Evolutionary conservation across 2,329 filamentous ascomycete genomes (phyloP), one percentile per base, ranked within the genome.

Genomic region (Rutstroemia sp.): DNA sequence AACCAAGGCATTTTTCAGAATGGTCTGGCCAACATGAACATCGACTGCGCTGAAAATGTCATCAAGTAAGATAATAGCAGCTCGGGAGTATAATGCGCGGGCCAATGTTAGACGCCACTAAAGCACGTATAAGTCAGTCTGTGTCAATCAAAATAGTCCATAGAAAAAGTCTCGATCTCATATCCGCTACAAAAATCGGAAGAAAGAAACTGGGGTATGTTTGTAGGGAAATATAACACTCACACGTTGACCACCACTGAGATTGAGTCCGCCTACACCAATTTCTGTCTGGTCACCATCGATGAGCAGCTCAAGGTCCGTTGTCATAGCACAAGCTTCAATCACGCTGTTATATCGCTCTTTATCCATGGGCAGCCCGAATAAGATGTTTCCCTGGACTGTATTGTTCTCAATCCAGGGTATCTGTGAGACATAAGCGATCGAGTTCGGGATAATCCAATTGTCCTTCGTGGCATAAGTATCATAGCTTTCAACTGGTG

Each of bases 381-480:
- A 92, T 0, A 89, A 70, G 49, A 92, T 86, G 62, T 92, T 94
- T 48, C 89, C 83, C 56, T 79, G 82, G 59, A 94, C 83, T 5
- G 83, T 87, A 1, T 85, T 85, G 63, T 91, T 92, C 67, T 92
- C 87, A 48, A 92, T 87, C 88, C 88, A 94, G 0, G 88, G 88
- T 7, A 86, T 88, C 67, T 92, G 88, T 1, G 85, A 80, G 37
- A 91, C 86, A 64, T 83, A 92, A 0, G 87, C 87, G 51, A 90
- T 78, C 3, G 85, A 80, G 5, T 78, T 77, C 12, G 83, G 78
- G 8, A 89, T 75, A 41, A 87, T 81, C 87, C 87, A 90, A 62
- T 88, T 73, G 4, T 65, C 69, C 38, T 66, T 69, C 23, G 71
- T 85, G 2, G 86, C 87, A 62, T 82, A 80, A 52, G 70, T 68